Evolutionary conservation across 257 asterid genomes (phyloP).

Genomic region (Primulina eburnea): DNA sequence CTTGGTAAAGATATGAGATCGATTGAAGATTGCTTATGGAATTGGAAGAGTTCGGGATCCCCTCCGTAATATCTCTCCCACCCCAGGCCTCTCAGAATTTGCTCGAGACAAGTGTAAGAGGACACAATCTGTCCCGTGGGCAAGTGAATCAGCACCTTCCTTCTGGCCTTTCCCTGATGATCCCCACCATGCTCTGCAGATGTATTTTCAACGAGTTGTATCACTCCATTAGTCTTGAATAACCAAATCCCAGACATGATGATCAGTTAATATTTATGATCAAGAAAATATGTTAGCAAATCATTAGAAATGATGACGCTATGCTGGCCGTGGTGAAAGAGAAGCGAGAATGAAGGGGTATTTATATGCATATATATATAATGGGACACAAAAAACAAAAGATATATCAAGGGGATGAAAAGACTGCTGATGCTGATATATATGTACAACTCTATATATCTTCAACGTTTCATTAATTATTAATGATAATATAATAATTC

Average conservation of each 20-base stretch:
- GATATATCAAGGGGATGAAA: no score
- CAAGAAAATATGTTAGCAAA: no score
- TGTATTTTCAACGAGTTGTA: neutral
- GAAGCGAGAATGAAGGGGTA: neutral
- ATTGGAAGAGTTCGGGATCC: slow-evolving; percentile 64
- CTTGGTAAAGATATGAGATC: slow-evolving; percentile 78
- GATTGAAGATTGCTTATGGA: slow-evolving; percentile 75
- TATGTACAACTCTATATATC: no score
- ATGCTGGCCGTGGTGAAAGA: neutral
- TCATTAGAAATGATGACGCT: no score
- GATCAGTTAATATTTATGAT: no score
- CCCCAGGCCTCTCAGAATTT: slow-evolving; percentile 53
- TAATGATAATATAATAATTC: no score
- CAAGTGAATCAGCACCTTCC: slow-evolving; percentile 65
- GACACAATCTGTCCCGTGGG: slow-evolving; percentile 62
- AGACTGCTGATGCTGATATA: no score
- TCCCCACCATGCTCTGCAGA: neutral
- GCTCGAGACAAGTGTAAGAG: slow-evolving; percentile 58
- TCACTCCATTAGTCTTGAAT: neutral
- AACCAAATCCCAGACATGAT: neutral
- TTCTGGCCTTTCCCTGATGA: slow-evolving; percentile 26
- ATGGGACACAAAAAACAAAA: no score
- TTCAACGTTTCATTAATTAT: no score
- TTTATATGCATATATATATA: no score
- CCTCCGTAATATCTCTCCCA: slow-evolving; percentile 83